Conservation (phyloP, 148 eudicot genomes). For the Dysphania ambrosioides region DNA sequence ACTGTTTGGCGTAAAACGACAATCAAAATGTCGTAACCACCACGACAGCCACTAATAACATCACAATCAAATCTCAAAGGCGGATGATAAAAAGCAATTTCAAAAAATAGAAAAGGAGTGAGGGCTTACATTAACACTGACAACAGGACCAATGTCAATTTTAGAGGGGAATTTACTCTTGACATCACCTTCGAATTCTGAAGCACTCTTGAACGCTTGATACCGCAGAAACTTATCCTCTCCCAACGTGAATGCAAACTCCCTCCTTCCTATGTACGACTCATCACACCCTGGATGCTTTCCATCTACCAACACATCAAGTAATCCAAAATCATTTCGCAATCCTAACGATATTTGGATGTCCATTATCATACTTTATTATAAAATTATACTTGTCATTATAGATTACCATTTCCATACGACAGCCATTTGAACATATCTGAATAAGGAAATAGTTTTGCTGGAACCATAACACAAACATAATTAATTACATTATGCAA, state of each 20-base stretch:
- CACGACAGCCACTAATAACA: too few relatives aligned
- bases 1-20: slow-evolving; percentile 3
- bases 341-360: background rate
- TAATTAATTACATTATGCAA: background rate
- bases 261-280: slow-evolving; percentile 80
- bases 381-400: background rate
- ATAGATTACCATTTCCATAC: slow-evolving; percentile 77
- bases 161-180: slow-evolving; percentile 84
- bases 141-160: slow-evolving; percentile 97
- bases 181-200: slow-evolving; percentile 75
- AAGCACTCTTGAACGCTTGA: slow-evolving; percentile 66
- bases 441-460: slow-evolving; percentile 71
- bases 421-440: slow-evolving; percentile 92
- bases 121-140: slow-evolving; percentile 76
- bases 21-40: too few relatives aligned
- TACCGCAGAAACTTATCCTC: slow-evolving; percentile 72
- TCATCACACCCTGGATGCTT: slow-evolving; percentile 90
- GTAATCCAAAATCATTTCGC: background rate
- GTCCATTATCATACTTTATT: background rate
- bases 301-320: slow-evolving; percentile 55
- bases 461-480: slow-evolving; percentile 38
- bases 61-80: background rate
- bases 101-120: background rate
- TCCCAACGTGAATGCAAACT: slow-evolving; percentile 78
- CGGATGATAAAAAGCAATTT: background rate